Evolutionary conservation across 768 basidiomycete genomes (phyloP).

Genomic region (Leccinum arenicola): DNA sequence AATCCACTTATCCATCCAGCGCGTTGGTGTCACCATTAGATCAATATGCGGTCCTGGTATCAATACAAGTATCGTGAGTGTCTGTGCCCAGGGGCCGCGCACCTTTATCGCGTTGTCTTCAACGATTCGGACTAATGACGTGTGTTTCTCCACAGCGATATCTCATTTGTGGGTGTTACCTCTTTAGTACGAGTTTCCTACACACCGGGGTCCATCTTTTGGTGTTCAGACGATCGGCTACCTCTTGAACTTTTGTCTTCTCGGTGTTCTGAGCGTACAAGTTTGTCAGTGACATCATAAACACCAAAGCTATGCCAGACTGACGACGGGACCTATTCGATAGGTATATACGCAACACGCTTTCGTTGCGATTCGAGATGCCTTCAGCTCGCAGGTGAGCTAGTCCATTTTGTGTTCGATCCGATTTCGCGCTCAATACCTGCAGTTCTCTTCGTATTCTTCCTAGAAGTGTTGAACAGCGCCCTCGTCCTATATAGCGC

Average conservation of each 20-base stretch:
- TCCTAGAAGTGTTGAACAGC: conserved; percentile 9
- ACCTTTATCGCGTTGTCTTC: background rate
- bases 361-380: conserved; percentile 4
- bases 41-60: conserved; percentile 1
- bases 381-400: conserved; percentile 8
- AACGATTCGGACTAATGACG: background rate
- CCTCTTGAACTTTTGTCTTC: conserved; percentile 9
- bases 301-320: background rate
- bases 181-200: background rate
- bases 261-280: conserved; percentile 6
- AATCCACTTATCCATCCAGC: background rate
- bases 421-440: background rate
- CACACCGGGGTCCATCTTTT: background rate
- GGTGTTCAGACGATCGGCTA: conserved; percentile 4
- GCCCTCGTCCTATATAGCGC: conserved; percentile 6
- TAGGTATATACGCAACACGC: conserved; percentile 6
- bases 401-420: background rate
- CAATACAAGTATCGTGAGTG: conserved; percentile 11
- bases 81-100: background rate
- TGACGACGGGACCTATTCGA: background rate
- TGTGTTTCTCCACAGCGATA: background rate
- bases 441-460: conserved; percentile 4
- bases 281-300: conserved; percentile 1
- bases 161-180: conserved; percentile 4
- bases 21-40: background rate